phyloP scores from a whole-genome alignment of 208 protist genomes.

The Trichomonas tenax region DNA sequence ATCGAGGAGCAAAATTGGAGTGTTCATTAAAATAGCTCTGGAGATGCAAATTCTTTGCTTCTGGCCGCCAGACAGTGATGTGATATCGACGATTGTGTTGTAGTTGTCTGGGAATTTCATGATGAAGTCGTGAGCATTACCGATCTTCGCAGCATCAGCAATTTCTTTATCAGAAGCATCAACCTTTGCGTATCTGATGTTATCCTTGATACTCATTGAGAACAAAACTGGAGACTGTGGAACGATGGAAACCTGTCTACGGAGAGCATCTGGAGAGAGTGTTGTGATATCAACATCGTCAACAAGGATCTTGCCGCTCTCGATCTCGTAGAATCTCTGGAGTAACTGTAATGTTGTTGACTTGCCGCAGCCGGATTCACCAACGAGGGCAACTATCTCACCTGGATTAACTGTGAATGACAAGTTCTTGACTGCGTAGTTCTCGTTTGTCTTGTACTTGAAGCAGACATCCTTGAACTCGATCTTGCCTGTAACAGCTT shows the following conservation, averaged over 20 bases:
- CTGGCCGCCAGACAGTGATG: not conserved
- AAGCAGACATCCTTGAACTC: conserved; percentile 45
- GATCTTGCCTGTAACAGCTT: conserved; percentile 38
- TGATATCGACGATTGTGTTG: conserved; percentile 32
- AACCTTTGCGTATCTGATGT: conserved; percentile 40
- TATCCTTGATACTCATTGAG: conserved; percentile 33
- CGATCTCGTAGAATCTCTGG: conserved; percentile 54
- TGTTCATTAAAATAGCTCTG: not conserved
- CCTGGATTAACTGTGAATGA: conserved; percentile 30
- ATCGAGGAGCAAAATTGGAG: not conserved
- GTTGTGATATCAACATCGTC: conserved; percentile 44
- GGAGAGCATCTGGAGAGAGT: conserved; percentile 42
- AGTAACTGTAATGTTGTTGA: conserved; percentile 49
- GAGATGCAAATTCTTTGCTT: not conserved
- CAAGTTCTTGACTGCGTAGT: conserved; percentile 34
- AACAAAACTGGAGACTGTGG: conserved; percentile 45
- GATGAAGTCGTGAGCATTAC: conserved; percentile 47
- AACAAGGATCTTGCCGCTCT: conserved; percentile 39
- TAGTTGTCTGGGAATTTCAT: conserved; percentile 35
- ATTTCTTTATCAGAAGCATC: conserved; percentile 32
- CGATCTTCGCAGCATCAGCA: conserved; percentile 30
- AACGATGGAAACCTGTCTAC: conserved; percentile 31
- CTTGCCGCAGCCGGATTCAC: conserved; percentile 59
- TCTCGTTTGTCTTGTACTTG: conserved; percentile 37
- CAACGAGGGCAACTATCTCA: conserved; percentile 44